These are phyloP conservation scores for Globisporangium carolinianum DNA, from an alignment of 352 stramenopile species.

Conservation along the genomic window DNA sequence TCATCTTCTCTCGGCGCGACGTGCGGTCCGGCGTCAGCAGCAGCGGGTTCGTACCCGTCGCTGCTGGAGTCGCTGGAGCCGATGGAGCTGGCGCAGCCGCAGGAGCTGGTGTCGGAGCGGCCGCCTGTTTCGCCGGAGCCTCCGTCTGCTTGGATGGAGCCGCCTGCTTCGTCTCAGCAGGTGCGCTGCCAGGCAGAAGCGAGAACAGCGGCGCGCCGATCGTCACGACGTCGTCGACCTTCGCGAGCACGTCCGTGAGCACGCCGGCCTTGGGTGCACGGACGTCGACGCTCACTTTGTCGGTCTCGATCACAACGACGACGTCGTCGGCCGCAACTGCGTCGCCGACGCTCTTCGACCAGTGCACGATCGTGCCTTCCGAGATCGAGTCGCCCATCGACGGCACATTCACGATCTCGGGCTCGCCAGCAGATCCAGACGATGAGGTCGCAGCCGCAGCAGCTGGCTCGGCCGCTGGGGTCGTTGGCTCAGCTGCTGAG, in stretches of 20 bases:
- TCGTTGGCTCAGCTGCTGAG: neutral
- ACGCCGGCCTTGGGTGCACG: slow-evolving; percentile 82
- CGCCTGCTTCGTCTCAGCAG: slow-evolving; percentile 2
- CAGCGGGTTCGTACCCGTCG: slow-evolving; percentile 18
- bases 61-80: neutral
- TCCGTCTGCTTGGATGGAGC: slow-evolving; percentile 9
- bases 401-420: slow-evolving; percentile 70
- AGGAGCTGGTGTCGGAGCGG: slow-evolving; percentile 14
- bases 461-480: neutral
- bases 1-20: slow-evolving; percentile 96
- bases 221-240: slow-evolving; percentile 93
- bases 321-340: slow-evolving; percentile 92
- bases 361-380: slow-evolving; percentile 94
- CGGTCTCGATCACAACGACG: slow-evolving; percentile 95
- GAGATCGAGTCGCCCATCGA: slow-evolving; percentile 96
- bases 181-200: slow-evolving; percentile 69
- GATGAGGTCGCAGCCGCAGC: neutral
- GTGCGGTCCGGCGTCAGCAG: slow-evolving; percentile 39
- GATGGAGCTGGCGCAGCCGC: slow-evolving; percentile 16
- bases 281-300: slow-evolving; percentile 92
- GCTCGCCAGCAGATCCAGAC: slow-evolving; percentile 13
- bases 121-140: neutral
- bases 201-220: slow-evolving; percentile 91
- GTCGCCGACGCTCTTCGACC: slow-evolving; percentile 89
- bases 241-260: slow-evolving; percentile 88